Evolutionary conservation across 805 yeast species (phyloP), one percentile per base, ranked within the genome.

Genomic region (Kluyveromyces nonfermentans): DNA sequence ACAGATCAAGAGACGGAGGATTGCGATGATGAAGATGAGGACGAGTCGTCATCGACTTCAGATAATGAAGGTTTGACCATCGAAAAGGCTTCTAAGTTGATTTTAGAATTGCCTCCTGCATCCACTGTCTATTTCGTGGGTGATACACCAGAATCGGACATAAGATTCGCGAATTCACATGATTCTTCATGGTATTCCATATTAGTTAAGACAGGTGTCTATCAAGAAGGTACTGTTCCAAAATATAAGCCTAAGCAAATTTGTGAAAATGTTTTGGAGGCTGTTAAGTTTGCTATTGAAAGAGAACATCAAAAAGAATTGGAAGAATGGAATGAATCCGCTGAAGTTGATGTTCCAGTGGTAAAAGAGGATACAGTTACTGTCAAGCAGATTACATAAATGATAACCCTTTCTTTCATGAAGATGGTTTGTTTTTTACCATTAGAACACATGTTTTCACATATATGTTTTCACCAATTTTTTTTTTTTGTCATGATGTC

Each of bases 81-180:
- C 17, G 73, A 71, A 50, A 71, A 68, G 42, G 59, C 71, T 22
- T 62, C 71, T n/a, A 67, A 65, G 51, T 49, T 68, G 47, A 65
- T 68, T 1, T 53, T 77, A 53, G 80, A 80, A 44, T 66, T 85
- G 50, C 93, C 93, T 5, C 89, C 89, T 4, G 87, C 93, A 3
- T 80, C 86, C 5, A 84, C 93, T 0, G 94, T 85, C 14, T 85
- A 85, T 62, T 85, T 85, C 65, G 93, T 85, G 41, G 95, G 95
- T 55, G 95, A 85, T 59, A 85, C 94, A 12, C 95, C 95, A 16
- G 94, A 85, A 65, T 81, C 89, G 6, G 95, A 85, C 62, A 85
- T 85, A 50, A 71, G 93, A 62, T 85, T 85, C 67, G 94, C 94
- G 43, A 85, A 85, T 67, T 80, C 88, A 16, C 90, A 84, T 64